A percentile compares a stretch with the other conserved stretches of the same genome.
These are phyloP conservation scores for Jackrogersella minutella DNA, from an alignment of 495 filamentous ascomycete species.

Conservation along the genomic window DNA sequence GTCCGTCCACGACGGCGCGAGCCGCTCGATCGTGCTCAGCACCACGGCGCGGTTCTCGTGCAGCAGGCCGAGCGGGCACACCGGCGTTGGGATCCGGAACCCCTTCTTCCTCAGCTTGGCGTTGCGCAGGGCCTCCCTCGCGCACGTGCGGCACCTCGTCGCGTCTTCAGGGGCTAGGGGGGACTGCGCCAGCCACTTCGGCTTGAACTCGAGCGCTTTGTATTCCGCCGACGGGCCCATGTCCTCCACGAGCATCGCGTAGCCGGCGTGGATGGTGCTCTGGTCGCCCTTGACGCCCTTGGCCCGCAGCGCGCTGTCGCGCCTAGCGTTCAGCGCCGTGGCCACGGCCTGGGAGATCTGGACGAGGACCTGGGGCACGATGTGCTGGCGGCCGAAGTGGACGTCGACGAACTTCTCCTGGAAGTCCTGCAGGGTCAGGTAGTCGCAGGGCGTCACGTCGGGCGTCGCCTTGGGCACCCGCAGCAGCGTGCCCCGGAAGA, in stretches of 20 bases:
- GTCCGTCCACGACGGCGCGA: slow-evolving; percentile 43
- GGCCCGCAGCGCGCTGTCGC: slow-evolving; percentile 24
- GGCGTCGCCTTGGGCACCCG: slow-evolving; percentile 68
- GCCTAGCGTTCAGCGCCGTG: slow-evolving; percentile 37
- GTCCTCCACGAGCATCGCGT: slow-evolving; percentile 79
- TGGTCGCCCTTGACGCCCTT: slow-evolving; percentile 42
- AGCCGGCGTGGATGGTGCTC: slow-evolving; percentile 67
- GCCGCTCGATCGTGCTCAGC: slow-evolving; percentile 45
- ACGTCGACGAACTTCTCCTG: slow-evolving; percentile 66
- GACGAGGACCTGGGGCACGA: slow-evolving; percentile 69
- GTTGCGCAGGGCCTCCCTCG: slow-evolving; percentile 69
- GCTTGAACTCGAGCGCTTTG: slow-evolving; percentile 81
- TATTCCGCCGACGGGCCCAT: slow-evolving; percentile 66
- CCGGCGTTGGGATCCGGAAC: slow-evolving; percentile 18
- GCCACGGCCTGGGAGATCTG: slow-evolving; percentile 57
- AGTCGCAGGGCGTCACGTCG: slow-evolving; percentile 60
- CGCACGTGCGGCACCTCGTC: slow-evolving; percentile 85
- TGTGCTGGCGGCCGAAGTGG: slow-evolving; percentile 63
- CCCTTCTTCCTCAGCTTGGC: slow-evolving; percentile 38
- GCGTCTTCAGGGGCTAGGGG: slow-evolving; percentile 73
- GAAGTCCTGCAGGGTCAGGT: slow-evolving; percentile 63
- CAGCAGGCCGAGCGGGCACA: slow-evolving; percentile 52
- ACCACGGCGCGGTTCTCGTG: slow-evolving; percentile 45
- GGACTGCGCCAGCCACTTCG: slow-evolving; percentile 91
- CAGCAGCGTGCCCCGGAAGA: slow-evolving; percentile 62